Conservation (phyloP, 139 green algal species). For the Ettlia oleoabundans region DNA sequence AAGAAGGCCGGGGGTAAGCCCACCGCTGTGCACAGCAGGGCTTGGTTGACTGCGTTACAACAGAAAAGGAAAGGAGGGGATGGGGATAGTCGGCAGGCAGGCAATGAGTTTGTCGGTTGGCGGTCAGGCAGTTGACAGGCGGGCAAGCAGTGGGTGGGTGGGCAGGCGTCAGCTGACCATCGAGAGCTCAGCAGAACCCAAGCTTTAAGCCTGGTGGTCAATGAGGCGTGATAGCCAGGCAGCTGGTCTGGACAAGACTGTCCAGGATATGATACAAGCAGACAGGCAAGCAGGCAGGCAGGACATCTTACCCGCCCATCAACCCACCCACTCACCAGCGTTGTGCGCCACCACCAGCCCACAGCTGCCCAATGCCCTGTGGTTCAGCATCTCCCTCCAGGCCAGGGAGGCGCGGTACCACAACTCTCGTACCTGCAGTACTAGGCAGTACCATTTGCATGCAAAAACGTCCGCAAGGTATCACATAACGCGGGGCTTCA, state of each 20-base stretch:
- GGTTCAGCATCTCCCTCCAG: slow-evolving; percentile 80
- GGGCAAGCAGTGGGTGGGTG: too few species aligned
- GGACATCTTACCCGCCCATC: too few species aligned
- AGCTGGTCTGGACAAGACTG: too few species aligned
- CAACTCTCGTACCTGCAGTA: slow-evolving; percentile 61
- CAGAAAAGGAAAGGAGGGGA: neutral
- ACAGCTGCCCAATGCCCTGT: neutral
- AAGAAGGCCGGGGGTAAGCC: slow-evolving; percentile 83
- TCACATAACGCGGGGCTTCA: too few species aligned
- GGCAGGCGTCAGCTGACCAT: too few species aligned
- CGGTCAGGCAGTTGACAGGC: too few species aligned
- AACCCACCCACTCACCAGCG: neutral
- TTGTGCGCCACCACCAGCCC: slow-evolving; percentile 96
- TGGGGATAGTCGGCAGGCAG: neutral
- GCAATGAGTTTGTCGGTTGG: too few species aligned
- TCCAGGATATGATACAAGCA: too few species aligned
- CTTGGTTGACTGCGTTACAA: slow-evolving; percentile 83
- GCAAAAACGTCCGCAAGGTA: neutral
- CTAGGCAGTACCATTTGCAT: neutral
- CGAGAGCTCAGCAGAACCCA: too few species aligned
- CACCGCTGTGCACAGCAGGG: slow-evolving; percentile 80
- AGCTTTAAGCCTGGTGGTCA: too few species aligned
- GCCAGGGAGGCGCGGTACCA: slow-evolving; percentile 88
- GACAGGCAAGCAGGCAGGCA: too few species aligned
- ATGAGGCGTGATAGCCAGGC: too few species aligned